These are phyloP conservation scores for Kodamaea ohmeri DNA, from an alignment of 1,139 yeast genomes.

Conservation along the genomic window DNA sequence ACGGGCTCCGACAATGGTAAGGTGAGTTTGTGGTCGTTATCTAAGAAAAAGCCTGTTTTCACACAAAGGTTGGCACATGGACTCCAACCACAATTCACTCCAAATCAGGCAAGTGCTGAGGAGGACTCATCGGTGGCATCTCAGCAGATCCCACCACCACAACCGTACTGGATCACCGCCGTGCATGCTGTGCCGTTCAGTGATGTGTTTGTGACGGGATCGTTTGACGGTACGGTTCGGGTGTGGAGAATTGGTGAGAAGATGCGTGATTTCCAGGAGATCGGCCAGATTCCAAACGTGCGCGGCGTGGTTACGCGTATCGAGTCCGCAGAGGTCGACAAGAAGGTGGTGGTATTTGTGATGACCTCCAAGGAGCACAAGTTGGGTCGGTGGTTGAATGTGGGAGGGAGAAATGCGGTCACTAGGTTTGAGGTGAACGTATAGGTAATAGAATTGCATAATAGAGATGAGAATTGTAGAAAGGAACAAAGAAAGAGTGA, in stretches of 20 bases:
- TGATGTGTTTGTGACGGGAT: slow-evolving; percentile 82
- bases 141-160: slow-evolving; percentile 60
- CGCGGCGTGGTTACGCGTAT: slow-evolving; percentile 74
- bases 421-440: slow-evolving; percentile 9
- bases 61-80: slow-evolving; percentile 79
- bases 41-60: slow-evolving; percentile 82
- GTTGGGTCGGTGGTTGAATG: slow-evolving; percentile 75
- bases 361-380: slow-evolving; percentile 81
- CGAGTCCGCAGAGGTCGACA: slow-evolving; percentile 56
- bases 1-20: slow-evolving; percentile 96
- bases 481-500: background rate
- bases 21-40: slow-evolving; percentile 80
- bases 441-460: slow-evolving; percentile 5
- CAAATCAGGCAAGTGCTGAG: slow-evolving; percentile 70
- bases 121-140: slow-evolving; percentile 35
- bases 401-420: slow-evolving; percentile 42
- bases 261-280: slow-evolving; percentile 53
- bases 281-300: slow-evolving; percentile 57
- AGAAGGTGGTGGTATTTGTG: slow-evolving; percentile 56
- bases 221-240: slow-evolving; percentile 73
- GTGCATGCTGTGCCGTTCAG: slow-evolving; percentile 86
- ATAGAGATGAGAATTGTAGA: background rate
- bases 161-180: slow-evolving; percentile 85
- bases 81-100: slow-evolving; percentile 48
- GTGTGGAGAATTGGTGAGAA: slow-evolving; percentile 76